Evolutionary conservation across 208 protist species (phyloP), one percentile per base, ranked within the genome.

Genomic region (Leishmania tropica): DNA sequence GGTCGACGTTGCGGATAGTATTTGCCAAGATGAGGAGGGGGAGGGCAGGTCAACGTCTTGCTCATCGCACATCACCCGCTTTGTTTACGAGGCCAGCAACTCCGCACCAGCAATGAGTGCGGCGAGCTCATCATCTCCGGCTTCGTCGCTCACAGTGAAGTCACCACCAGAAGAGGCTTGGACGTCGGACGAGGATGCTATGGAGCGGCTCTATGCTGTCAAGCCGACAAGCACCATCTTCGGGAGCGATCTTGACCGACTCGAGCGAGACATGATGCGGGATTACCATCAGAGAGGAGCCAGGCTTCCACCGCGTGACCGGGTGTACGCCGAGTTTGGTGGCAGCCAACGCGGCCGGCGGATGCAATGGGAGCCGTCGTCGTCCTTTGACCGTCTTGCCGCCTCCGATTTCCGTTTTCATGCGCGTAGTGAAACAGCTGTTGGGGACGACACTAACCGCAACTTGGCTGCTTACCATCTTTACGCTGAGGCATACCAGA

Each of bases 231-330:
- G 81, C 83, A 96, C 83, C 58, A 87, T 97, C 53, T 90, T 96
- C 47, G 94, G 92, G 62, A 91, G 86, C 76, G 92, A 96, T 58
- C 86, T 97, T 11, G 94, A 97, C 72, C 89, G 88, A 45, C 82
- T 97, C 45, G 92, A 97, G 86, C 79, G 80, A 15, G 92, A 96
- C 77, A 92, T 92, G 87, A 87, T 92, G 83, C 92, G 91, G 3
- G 94, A 96, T 24, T 90, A 90, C 74, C 88, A 95, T 83, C 94
- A 96, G 77, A 65, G 79, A 71, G 87, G 89, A 4, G 73, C 78
- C 45, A 54, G 72, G 35, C 82, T 94, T 28, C 92, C 93, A 13
- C 83, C 85, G 19, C 79, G 89, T 40, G 93, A 94, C 60, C 79
- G 73, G 42, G 83, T 93, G 40, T 96, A 90, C 80, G 80, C 81